A percentile compares a stretch with the other conserved stretches of the same genome.
Conservation (phyloP, 805 yeast genomes). For the Metschnikowia corniflorae region DNA sequence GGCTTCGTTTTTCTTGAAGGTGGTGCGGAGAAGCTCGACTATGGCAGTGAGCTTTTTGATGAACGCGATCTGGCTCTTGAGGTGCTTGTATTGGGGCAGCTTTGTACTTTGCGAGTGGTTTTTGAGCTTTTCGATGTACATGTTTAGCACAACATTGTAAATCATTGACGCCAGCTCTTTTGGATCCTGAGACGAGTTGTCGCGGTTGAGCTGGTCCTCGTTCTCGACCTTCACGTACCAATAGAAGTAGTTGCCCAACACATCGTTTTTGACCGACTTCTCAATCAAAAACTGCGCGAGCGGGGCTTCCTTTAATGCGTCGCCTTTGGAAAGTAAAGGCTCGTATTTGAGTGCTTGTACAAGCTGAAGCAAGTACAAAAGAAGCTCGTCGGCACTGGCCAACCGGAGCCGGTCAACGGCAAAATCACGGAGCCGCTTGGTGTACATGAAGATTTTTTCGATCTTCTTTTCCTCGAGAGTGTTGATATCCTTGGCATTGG, state of each 20-base stretch:
- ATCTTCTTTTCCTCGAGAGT: conserved; percentile 28
- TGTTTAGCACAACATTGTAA: conserved; percentile 35
- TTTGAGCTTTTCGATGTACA: conserved; percentile 38
- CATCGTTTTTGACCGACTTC: conserved; percentile 60
- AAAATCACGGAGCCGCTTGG: conserved; percentile 70
- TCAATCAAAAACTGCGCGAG: conserved; percentile 72
- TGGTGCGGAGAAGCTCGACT: conserved; percentile 57
- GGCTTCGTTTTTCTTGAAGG: conserved; percentile 60
- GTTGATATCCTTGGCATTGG: conserved; percentile 14
- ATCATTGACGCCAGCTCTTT: conserved; percentile 17
- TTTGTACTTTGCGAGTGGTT: conserved; percentile 25
- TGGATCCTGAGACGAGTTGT: not conserved
- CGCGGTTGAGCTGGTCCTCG: conserved; percentile 48
- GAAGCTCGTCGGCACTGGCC: conserved; percentile 77
- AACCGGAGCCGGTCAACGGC: conserved; percentile 80
- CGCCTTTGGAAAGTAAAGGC: conserved; percentile 22
- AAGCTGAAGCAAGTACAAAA: conserved; percentile 77
- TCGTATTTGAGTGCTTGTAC: conserved; percentile 92
- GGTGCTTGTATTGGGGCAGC: conserved; percentile 33
- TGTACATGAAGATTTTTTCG: conserved; percentile 30
- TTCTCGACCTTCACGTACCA: conserved; percentile 92
- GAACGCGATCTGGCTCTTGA: conserved; percentile 64
- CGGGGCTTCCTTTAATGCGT: conserved; percentile 46
- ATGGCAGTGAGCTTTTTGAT: conserved; percentile 61
- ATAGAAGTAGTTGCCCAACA: conserved; percentile 77